These are phyloP conservation scores for Penicillium frequentans DNA, from an alignment of 2,329 filamentous ascomycete genomes.

Conservation along the genomic window DNA sequence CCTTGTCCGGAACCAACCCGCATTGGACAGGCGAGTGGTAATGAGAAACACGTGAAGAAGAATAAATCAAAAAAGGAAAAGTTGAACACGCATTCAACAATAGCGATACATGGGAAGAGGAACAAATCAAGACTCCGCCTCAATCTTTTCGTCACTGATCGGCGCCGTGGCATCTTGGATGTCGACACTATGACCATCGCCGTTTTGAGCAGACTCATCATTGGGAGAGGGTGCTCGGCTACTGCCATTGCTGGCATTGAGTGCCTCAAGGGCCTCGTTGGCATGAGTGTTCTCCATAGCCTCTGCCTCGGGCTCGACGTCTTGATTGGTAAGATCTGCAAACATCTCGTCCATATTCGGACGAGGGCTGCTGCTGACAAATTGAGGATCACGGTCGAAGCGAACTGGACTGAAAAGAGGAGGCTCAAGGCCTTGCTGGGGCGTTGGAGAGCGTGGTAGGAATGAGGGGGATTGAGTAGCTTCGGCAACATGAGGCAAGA, in stretches of 20 bases:
- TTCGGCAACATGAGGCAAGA: constrained; percentile 36
- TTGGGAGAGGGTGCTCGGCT: constrained; percentile 32
- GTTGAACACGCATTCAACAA: not conserved
- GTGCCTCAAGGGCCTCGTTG: constrained; percentile 47
- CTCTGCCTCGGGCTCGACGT: constrained; percentile 36
- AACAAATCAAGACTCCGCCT: not conserved
- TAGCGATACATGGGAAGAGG: not conserved
- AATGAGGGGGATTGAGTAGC: constrained; percentile 39
- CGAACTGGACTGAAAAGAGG: constrained; percentile 45
- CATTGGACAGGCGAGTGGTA: constrained; percentile 10
- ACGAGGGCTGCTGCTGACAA: constrained; percentile 39
- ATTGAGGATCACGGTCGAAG: constrained; percentile 35
- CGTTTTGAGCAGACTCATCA: constrained; percentile 23
- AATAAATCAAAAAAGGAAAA: constrained; percentile 9
- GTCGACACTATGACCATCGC: constrained; percentile 13
- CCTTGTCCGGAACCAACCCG: constrained; percentile 13
- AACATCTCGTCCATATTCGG: constrained; percentile 47
- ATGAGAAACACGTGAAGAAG: constrained; percentile 8
- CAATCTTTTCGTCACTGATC: not conserved
- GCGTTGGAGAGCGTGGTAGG: constrained; percentile 40
- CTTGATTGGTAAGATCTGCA: constrained; percentile 48
- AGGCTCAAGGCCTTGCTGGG: constrained; percentile 36
- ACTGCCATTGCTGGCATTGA: constrained; percentile 40
- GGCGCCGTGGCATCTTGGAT: not conserved
- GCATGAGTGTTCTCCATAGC: constrained; percentile 48